Base-by-base conservation (phyloP, 208 protist genomes). In the Leishmania turanica region DNA sequence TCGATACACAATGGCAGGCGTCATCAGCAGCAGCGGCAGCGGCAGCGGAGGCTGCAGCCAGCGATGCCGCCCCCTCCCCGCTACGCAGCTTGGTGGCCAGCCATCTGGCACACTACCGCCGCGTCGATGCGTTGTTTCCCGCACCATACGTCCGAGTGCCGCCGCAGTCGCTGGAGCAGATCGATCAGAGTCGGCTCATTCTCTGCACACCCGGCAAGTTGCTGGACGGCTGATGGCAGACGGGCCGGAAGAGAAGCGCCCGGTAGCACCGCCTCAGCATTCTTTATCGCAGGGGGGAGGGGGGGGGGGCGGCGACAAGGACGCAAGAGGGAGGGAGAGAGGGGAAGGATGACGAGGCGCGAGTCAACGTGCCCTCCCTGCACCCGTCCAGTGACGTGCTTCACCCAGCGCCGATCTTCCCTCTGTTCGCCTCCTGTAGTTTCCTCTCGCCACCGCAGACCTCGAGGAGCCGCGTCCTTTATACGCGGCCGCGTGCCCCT, bases 101-200 rank as follows among this genome's bases (percentile, higher is more conserved):
- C 15, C 81, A 85, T 49, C 56, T 86, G 21, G 45, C 31, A 45
- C 64, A 24, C 13, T 71, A 64, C 8, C 68, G 65, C 58, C 69
- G 72, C 0, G 11, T 82, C 49, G 78, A 86, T 40, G 42, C 77
- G 71, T 40, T 82, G n/a, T 42, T 80, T n/a, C 70, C 77, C 2
- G 70, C 69, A 24, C 77, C 82, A 65, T 77, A 68, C 40, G 64
- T 34, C 27, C 82, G 82, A 0, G 77, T 79, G 37, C 51, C 77
- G 54, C 81, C 81, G 45, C 56, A 64, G 53, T 58, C 51, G 49
- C 68, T 91, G 9, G 80, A 83, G 37, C 70, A 87, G 34, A 60
- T 90, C 21, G 84, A 88, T 40, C 84, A 88, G 70, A 81, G 31
- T 17, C 81, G 84, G 4, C 76, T 85, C 0, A 79, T 88, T 21